Percentiles rank a stretch among this genome's conserved stretches.
phyloP scores from a whole-genome alignment of 2,329 filamentous ascomycete species.

The Pseudopyricularia cyperi region DNA sequence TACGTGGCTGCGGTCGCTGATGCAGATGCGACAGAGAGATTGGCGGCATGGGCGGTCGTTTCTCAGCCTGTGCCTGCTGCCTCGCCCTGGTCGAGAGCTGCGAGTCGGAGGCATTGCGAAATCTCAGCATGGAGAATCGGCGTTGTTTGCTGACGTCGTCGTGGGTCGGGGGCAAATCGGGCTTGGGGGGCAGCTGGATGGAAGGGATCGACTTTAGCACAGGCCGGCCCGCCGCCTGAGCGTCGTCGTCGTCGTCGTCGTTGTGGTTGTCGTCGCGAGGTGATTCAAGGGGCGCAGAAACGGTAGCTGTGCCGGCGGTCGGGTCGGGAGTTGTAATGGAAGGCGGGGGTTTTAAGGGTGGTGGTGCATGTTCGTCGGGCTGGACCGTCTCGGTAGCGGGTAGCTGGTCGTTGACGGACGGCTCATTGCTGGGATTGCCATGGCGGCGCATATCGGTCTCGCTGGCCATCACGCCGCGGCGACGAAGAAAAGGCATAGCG shows the following conservation, averaged over 20 bases:
- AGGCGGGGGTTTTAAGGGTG: slow-evolving; percentile 7
- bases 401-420: slow-evolving; percentile 10
- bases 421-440: slow-evolving; percentile 20
- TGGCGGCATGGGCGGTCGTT: slow-evolving; percentile 41
- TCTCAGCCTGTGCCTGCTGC: slow-evolving; percentile 43
- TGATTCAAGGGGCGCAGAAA: slow-evolving; percentile 17
- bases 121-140: slow-evolving; percentile 61
- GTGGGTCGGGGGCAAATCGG: slow-evolving; percentile 36
- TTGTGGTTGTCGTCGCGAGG: slow-evolving; percentile 14
- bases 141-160: slow-evolving; percentile 43
- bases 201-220: slow-evolving; percentile 6
- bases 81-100: slow-evolving; percentile 69
- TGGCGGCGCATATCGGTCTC: slow-evolving; percentile 46
- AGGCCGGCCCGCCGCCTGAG: slow-evolving; percentile 10
- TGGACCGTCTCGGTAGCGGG: slow-evolving; percentile 2
- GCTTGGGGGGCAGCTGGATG: slow-evolving; percentile 17
- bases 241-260: slow-evolving; percentile 11
- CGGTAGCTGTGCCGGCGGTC: slow-evolving; percentile 9
- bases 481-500: slow-evolving; percentile 48
- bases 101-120: slow-evolving; percentile 86
- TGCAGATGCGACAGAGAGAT: neutral
- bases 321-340: slow-evolving; percentile 11
- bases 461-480: slow-evolving; percentile 46
- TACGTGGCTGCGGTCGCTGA: neutral
- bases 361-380: slow-evolving; percentile 5